Evolutionary conservation across 2,329 filamentous ascomycete species (phyloP).

Genomic region (Sporothrix pseudoabietina): DNA sequence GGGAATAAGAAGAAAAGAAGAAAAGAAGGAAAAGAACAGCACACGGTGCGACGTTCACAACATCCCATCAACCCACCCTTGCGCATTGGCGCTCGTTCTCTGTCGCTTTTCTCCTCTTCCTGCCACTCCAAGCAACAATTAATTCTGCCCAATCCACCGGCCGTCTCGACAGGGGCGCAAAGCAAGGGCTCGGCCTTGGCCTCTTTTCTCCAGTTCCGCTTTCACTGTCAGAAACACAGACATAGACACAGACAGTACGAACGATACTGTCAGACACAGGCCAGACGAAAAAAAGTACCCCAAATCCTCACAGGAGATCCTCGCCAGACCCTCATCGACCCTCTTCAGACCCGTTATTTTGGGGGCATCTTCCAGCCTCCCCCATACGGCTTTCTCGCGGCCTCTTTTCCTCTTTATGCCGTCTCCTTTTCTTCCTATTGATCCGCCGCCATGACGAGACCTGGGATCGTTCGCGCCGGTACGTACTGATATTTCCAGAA

Average conservation of each 20-base stretch:
- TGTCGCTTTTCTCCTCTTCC: conserved; percentile 16
- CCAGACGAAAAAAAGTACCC: conserved; percentile 7
- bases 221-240: not conserved
- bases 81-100: conserved; percentile 11
- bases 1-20: not conserved
- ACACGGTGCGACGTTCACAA: conserved; percentile 10
- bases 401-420: conserved; percentile 37
- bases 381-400: conserved; percentile 17
- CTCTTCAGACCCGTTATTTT: conserved; percentile 29
- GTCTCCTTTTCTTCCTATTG: conserved; percentile 38
- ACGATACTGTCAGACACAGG: not conserved
- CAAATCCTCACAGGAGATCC: conserved; percentile 9
- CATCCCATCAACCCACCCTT: not conserved
- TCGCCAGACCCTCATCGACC: conserved; percentile 16
- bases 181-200: conserved; percentile 23
- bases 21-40: not conserved
- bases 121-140: conserved; percentile 15
- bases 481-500: conserved; percentile 41
- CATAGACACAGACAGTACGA: not conserved
- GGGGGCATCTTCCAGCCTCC: conserved; percentile 27
- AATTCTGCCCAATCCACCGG: conserved; percentile 8
- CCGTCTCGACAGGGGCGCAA: conserved; percentile 20
- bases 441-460: conserved; percentile 57
- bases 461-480: conserved; percentile 63
- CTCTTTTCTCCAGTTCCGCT: conserved; percentile 10